Base-by-base conservation (phyloP, 2,329 filamentous ascomycete genomes). In the Pyrenophora seminiperda region DNA sequence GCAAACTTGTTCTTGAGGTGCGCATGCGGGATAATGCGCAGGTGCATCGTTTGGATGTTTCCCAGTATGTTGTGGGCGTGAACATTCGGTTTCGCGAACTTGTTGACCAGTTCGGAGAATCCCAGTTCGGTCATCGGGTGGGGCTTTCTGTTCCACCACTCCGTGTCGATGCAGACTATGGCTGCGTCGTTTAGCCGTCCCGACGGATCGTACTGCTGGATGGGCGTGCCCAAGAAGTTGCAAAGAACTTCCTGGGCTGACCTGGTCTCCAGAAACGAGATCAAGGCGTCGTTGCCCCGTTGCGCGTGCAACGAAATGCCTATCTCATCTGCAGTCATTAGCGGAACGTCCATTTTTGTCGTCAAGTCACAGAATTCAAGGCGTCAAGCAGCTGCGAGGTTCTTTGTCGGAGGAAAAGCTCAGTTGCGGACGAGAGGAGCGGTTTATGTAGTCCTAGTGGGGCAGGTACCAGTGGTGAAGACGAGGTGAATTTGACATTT, bases 81-180 rank as follows among this genome's bases (percentile, higher is more conserved):
- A 1, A 38, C 24, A 1, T 24, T 36, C 0, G 49, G 56, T 6
- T 22, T 9, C 0, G 41, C 5, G 3, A 50, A 46, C n/a, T 43
- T 49, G 0, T 40, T 20, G 24, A 48, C 30, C 1, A 63, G 47
- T 24, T 59, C 53, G 5, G 54, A 50, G 33, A 63, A 49, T 1
- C 58, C 56, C 14, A 65, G 30, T 41, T 63, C 62, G 2, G 56
- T 65, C 2, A 51, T 59, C 2, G 54, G 54, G 7, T 56, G 41
- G 0, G 58, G 52, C 11, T 51, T 43, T 7, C 53, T 51, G 20
- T 58, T 47, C 51, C 51, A 62, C 60, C 60, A 63, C 32, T 56
- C 56, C 10, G 50, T 42, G 34, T 59, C 53, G 9, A 59, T 38
- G 18, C 42, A 52, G 29, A 61, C 39, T 5, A 59, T 10, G 13